Base-by-base conservation (phyloP, 306 rosid genomes). In the Carpinus viminea region DNA sequence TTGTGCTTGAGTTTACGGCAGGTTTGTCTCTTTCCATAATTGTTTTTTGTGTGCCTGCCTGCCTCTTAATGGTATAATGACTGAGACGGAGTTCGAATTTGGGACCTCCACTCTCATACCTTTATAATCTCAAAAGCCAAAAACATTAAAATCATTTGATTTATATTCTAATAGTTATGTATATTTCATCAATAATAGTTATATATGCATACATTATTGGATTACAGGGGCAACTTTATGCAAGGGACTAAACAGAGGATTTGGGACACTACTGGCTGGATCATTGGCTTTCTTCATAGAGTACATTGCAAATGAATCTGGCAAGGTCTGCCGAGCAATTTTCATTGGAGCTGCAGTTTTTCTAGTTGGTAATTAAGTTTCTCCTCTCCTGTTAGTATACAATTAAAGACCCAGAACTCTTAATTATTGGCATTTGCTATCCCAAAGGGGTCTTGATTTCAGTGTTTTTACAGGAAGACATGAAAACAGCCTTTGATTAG, bases 221-320 rank as follows among this genome's bases (percentile, higher is more conserved):
- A 10, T 20, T 76, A 80, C 83, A 95, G 98, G 98, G 54, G 98
- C 98, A 75, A 95, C 98, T 43, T 78, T 95, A 31, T 95, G 98
- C 97, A 95, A 95, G 87, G 98, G 98, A 26, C 90, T 95, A 12
- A 95, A 95, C 70, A 91, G 98, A 91, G 98, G 96, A 83, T 60
- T 95, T 43, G 98, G 98, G 79, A 92, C 98, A 36, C 78, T 95
- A 16, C 36, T 95, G 65, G 98, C 98, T 0, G 97, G 98, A 81
- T 77, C 87, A 21, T 78, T 95, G 83, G 97, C 98, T 55, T 90
- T 95, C 68, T 72, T 92, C 55, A 78, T 95, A 16, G 90, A 90
- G 78, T 91, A 73, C 76, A 68, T 92, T 65, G 92, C 88, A 61
- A 69, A 85, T 68, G 74, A 76, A 51, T 74, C 85, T 2, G 89